Percentiles rank a stretch among this genome's conserved stretches.
phyloP scores from a whole-genome alignment of 371 early-diverging fungal species.

The Mortierella sp. region DNA sequence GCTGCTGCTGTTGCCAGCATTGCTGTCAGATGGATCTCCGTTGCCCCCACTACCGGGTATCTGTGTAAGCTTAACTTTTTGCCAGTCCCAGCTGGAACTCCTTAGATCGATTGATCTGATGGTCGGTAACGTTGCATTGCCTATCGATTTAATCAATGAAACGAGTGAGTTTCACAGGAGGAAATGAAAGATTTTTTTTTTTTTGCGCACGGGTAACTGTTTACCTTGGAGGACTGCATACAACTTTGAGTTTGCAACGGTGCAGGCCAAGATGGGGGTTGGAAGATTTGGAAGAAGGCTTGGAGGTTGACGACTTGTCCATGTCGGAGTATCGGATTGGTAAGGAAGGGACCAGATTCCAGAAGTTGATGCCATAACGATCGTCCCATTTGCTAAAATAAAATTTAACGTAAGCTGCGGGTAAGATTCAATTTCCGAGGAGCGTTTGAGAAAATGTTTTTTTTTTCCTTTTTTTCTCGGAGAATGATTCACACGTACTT shows the following conservation, averaged over 20 bases:
- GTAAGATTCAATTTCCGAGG: background rate
- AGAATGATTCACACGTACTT: constrained; percentile 9
- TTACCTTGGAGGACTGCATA: constrained; percentile 39
- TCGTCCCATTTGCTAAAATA: constrained; percentile 9
- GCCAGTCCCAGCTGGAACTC: constrained; percentile 18
- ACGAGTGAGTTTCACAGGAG: background rate
- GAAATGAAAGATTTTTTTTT: background rate
- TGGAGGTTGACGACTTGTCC: constrained; percentile 9
- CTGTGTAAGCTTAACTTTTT: constrained; percentile 2
- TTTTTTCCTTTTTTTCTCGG: background rate
- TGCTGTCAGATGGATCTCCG: background rate
- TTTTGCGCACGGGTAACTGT: background rate
- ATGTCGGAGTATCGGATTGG: background rate
- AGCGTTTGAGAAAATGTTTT: background rate
- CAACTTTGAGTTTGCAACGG: constrained; percentile 12
- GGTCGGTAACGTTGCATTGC: background rate
- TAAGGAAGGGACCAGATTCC: background rate
- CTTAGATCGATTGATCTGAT: constrained; percentile 13
- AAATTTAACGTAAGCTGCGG: constrained; percentile 3
- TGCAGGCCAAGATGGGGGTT: constrained; percentile 23
- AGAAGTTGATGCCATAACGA: constrained; percentile 12
- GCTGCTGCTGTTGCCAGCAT: background rate
- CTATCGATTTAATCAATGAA: background rate
- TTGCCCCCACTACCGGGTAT: background rate
- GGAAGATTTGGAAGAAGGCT: constrained; percentile 2